These are phyloP conservation scores for Sporothrix humicola DNA, from an alignment of 2,329 filamentous ascomycete species.

Conservation along the genomic window DNA sequence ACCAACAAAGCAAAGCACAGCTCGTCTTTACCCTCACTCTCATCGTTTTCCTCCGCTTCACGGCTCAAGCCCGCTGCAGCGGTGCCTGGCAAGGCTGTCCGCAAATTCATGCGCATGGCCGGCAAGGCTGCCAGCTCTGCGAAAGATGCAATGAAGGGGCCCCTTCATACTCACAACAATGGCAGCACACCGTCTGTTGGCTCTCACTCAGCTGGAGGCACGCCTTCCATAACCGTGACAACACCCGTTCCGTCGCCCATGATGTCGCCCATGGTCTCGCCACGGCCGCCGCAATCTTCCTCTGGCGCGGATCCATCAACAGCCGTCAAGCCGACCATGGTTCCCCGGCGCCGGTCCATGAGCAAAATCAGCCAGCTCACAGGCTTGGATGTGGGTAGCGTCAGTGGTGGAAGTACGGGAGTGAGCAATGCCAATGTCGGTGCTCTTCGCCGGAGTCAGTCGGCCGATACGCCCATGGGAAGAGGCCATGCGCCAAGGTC, in stretches of 20 bases:
- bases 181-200: slow-evolving; percentile 22
- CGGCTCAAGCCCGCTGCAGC: slow-evolving; percentile 27
- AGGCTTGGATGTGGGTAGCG: slow-evolving; percentile 31
- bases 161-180: slow-evolving; percentile 12
- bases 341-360: slow-evolving; percentile 32
- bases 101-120: slow-evolving; percentile 29
- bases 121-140: slow-evolving; percentile 31
- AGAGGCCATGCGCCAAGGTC: background rate
- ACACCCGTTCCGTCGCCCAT: background rate
- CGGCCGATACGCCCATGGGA: slow-evolving; percentile 11
- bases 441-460: slow-evolving; percentile 22
- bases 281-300: background rate
- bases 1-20: background rate
- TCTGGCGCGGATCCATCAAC: background rate
- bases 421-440: background rate
- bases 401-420: background rate
- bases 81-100: slow-evolving; percentile 24
- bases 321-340: background rate
- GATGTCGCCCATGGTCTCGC: background rate
- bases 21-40: background rate
- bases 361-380: slow-evolving; percentile 36
- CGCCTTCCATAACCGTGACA: slow-evolving; percentile 17
- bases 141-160: slow-evolving; percentile 15
- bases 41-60: slow-evolving; percentile 27
- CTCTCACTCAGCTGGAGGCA: slow-evolving; percentile 36